phyloP scores from a whole-genome alignment of 306 rosid genomes.

The Sphenostylis stenocarpa region DNA sequence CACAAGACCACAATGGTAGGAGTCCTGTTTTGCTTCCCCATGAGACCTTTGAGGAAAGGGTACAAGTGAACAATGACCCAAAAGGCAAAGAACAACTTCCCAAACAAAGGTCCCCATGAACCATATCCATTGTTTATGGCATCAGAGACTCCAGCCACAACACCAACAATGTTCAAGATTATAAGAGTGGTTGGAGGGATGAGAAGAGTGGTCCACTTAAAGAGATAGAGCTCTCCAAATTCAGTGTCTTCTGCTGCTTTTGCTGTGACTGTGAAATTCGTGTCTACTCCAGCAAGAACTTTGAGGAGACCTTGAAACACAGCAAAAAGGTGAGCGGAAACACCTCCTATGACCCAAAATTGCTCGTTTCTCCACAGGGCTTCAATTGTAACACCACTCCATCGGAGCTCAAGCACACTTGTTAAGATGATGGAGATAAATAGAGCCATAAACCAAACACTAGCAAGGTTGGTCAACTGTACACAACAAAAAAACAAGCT shows the following conservation, averaged over 20 bases:
- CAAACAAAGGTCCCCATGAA: slow-evolving; percentile 58
- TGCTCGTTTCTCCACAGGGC: slow-evolving; percentile 51
- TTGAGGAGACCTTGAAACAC: slow-evolving; percentile 57
- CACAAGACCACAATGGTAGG: slow-evolving; percentile 54
- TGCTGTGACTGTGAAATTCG: slow-evolving; percentile 52
- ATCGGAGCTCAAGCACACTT: slow-evolving; percentile 47
- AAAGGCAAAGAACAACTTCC: slow-evolving; percentile 52
- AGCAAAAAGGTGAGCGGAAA: slow-evolving; percentile 55
- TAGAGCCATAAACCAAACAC: slow-evolving; percentile 51
- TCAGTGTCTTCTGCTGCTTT: slow-evolving; percentile 50
- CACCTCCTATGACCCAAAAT: slow-evolving; percentile 56
- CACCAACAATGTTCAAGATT: slow-evolving; percentile 53
- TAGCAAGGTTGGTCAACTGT: slow-evolving; percentile 49
- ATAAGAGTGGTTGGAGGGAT: slow-evolving; percentile 60
- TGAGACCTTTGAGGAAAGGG: slow-evolving; percentile 62
- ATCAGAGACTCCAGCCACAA: slow-evolving; percentile 55
- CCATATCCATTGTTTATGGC: slow-evolving; percentile 55
- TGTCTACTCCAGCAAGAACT: slow-evolving; percentile 56
- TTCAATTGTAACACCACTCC: slow-evolving; percentile 46
- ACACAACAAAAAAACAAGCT: not conserved
- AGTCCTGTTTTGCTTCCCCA: slow-evolving; percentile 58
- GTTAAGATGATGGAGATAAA: slow-evolving; percentile 51
- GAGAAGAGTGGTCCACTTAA: slow-evolving; percentile 56
- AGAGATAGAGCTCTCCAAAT: slow-evolving; percentile 50
- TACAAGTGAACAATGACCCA: slow-evolving; percentile 58